A percentile compares a stretch with the other conserved stretches of the same genome.
These are phyloP conservation scores for Puccinia hordei DNA, from an alignment of 1,284 basidiomycete genomes.

Conservation along the genomic window DNA sequence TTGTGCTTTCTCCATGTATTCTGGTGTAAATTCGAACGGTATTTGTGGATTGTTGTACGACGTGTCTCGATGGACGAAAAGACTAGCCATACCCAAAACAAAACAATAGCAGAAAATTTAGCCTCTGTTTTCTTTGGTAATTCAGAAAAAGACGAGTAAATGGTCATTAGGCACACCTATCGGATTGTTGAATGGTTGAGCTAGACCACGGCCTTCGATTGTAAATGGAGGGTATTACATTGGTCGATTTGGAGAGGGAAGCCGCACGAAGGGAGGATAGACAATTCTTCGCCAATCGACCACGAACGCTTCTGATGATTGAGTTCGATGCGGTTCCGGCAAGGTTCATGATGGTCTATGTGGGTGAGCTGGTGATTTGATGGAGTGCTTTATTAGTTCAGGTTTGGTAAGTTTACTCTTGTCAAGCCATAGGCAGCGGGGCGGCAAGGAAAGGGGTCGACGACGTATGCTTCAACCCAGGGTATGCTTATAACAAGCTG, in stretches of 20 bases:
- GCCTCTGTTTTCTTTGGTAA: not conserved
- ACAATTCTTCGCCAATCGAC: not conserved
- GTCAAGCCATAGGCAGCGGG: not conserved
- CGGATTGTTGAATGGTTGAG: constrained; percentile 10
- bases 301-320: not conserved
- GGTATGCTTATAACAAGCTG: no score
- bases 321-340: not conserved
- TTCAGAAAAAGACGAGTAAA: not conserved
- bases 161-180: not conserved
- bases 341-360: constrained; percentile 12
- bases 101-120: not conserved
- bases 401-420: not conserved
- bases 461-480: no score
- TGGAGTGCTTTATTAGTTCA: not conserved
- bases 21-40: constrained; percentile 79
- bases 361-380: not conserved
- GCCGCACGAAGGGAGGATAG: constrained; percentile 5
- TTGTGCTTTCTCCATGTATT: constrained; percentile 80
- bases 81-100: constrained; percentile 2
- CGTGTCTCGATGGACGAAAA: constrained; percentile 50
- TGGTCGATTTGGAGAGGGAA: not conserved
- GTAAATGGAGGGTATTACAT: not conserved
- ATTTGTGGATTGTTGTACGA: constrained; percentile 62
- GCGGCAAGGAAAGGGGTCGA: no score
- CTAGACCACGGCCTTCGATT: constrained; percentile 25